Conservation (phyloP, 2,329 filamentous ascomycete species). For the Colletotrichum euphorbiae region DNA sequence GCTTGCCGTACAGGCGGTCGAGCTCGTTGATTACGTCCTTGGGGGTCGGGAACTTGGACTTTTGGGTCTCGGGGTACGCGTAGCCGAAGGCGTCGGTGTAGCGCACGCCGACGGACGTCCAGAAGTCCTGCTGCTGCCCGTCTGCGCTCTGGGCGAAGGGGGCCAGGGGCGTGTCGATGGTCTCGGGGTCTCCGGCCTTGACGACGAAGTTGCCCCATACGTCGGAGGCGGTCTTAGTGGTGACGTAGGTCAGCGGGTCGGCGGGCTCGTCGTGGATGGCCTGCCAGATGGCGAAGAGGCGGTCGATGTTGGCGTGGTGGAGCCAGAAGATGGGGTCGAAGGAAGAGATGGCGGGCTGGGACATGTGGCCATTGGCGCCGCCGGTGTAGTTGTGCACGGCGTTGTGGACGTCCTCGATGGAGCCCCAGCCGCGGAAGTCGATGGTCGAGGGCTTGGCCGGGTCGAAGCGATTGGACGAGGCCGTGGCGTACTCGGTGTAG, state of each 20-base stretch:
- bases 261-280: constrained; percentile 29
- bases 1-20: constrained; percentile 27
- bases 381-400: constrained; percentile 50
- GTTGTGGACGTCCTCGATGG: constrained; percentile 55
- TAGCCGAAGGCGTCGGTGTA: constrained; percentile 45
- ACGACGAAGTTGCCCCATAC: constrained; percentile 47
- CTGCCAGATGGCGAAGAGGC: constrained; percentile 37
- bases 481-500: constrained; percentile 29
- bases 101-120: constrained; percentile 45
- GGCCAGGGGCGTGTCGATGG: constrained; percentile 41
- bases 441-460: not conserved
- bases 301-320: constrained; percentile 37
- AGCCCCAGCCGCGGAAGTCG: constrained; percentile 28
- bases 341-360: constrained; percentile 64
- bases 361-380: constrained; percentile 53
- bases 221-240: constrained; percentile 8
- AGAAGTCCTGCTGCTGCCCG: constrained; percentile 41
- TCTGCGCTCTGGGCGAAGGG: constrained; percentile 43
- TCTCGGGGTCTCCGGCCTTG: constrained; percentile 42
- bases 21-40: constrained; percentile 41
- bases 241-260: constrained; percentile 30
- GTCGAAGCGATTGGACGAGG: constrained; percentile 30
- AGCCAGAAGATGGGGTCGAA: constrained; percentile 75
- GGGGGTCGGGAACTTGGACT: constrained; percentile 40
- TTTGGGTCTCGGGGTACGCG: constrained; percentile 46